Evolutionary conservation across 2,329 filamentous ascomycete genomes (phyloP).

Genomic region (Acarospora socialis): DNA sequence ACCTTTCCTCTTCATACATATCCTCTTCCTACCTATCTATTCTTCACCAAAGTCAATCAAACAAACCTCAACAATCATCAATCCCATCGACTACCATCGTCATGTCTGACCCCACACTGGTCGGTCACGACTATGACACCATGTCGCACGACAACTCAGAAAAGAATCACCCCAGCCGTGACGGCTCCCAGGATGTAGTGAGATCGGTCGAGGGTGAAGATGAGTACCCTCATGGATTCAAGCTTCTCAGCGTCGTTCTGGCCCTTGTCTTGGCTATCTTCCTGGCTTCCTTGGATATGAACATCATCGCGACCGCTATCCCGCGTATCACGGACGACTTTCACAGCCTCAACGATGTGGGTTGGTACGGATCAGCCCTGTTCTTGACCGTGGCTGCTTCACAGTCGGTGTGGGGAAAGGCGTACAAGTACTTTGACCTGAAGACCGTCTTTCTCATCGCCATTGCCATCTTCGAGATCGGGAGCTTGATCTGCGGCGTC

Average conservation of each 20-base stretch:
- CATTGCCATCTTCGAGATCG: slow-evolving; percentile 30
- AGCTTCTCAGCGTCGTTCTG: slow-evolving; percentile 12
- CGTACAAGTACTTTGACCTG: slow-evolving; percentile 20
- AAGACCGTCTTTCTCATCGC: slow-evolving; percentile 23
- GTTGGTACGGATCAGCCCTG: slow-evolving; percentile 25
- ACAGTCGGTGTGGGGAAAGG: slow-evolving; percentile 22
- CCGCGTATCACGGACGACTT: slow-evolving; percentile 20
- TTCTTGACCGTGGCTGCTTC: slow-evolving; percentile 23
- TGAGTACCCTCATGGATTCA: slow-evolving; percentile 10
- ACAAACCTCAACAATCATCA: too few species aligned
- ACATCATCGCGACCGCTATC: slow-evolving; percentile 24
- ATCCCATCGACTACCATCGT: too few species aligned
- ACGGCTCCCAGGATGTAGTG: too few species aligned
- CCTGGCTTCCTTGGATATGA: slow-evolving; percentile 17
- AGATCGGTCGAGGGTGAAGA: slow-evolving; percentile 4
- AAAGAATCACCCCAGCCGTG: too few species aligned
- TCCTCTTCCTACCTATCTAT: too few species aligned
- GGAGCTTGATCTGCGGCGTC: slow-evolving; percentile 27
- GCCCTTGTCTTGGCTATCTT: slow-evolving; percentile 15
- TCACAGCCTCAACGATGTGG: slow-evolving; percentile 18
- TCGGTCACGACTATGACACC: too few species aligned
- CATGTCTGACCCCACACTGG: too few species aligned
- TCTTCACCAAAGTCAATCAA: too few species aligned
- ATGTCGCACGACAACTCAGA: too few species aligned
- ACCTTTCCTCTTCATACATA: too few species aligned